Conservation (phyloP, 1,139 yeast genomes). For the Sugiyamaella castrensis region DNA sequence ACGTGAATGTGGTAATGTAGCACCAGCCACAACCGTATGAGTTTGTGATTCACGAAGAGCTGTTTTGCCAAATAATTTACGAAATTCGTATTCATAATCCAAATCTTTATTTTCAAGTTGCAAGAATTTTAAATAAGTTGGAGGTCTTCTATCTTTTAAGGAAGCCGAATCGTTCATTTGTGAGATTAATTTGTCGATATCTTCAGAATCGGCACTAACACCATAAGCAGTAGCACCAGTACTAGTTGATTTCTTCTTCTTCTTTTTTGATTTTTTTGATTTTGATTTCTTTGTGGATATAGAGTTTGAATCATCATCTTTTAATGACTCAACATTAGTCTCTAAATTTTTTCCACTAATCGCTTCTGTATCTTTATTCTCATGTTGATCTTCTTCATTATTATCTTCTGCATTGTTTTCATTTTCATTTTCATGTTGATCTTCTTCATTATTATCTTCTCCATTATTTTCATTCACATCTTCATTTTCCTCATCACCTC, state of each 20-base stretch:
- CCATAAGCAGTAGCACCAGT: conserved; percentile 23
- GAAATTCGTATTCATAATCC: conserved; percentile 79
- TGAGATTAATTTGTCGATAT: conserved; percentile 12
- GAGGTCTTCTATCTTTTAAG: conserved; percentile 12
- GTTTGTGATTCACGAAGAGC: conserved; percentile 42
- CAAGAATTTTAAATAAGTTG: conserved; percentile 26
- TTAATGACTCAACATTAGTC: conserved; percentile 17
- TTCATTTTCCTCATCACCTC: conserved; percentile 33
- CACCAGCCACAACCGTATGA: background rate
- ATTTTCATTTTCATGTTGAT: background rate
- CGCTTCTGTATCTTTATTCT: conserved; percentile 5
- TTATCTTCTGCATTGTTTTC: conserved; percentile 40
- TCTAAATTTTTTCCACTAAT: conserved; percentile 15
- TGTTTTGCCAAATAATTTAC: conserved; percentile 55
- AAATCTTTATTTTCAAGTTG: conserved; percentile 47
- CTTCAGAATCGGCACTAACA: conserved; percentile 12
- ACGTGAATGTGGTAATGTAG: background rate
- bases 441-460: conserved; percentile 35
- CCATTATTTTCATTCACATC: conserved; percentile 36
- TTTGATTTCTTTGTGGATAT: conserved; percentile 8
- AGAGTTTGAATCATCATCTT: background rate
- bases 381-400: conserved; percentile 15
- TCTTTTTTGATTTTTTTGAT: conserved; percentile 25
- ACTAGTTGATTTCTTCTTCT: conserved; percentile 24
- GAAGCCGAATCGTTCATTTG: background rate